phyloP scores from a whole-genome alignment of 78 protist genomes.

The Cavenderia fasciculata region DNA sequence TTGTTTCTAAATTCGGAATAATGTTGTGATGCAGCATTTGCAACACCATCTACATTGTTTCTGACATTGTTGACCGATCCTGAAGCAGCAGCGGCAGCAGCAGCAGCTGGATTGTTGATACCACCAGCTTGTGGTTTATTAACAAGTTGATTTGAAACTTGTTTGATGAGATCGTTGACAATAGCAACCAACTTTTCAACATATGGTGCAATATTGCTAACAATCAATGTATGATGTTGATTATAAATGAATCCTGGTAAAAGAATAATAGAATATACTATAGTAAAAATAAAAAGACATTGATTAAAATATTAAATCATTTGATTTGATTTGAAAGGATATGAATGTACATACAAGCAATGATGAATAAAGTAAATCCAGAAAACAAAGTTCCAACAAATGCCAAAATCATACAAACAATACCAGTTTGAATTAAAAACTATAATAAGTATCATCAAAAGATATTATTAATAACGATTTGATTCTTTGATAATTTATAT shows the following conservation, averaged over 20 bases:
- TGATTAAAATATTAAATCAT: background rate
- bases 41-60: too few species aligned
- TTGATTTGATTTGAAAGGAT: background rate
- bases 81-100: too few species aligned
- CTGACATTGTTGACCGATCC: too few species aligned
- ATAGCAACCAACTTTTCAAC: background rate
- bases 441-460: background rate
- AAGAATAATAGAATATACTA: background rate
- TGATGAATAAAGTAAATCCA: constrained; percentile 35
- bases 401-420: constrained; percentile 28
- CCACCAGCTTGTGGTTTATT: constrained; percentile 21
- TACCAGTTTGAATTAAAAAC: constrained; percentile 42
- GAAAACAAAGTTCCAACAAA: constrained; percentile 19
- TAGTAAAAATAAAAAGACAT: background rate
- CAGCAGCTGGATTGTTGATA: too few species aligned
- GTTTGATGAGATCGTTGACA: background rate
- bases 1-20: too few species aligned
- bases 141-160: background rate
- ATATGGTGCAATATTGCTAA: background rate
- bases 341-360: background rate
- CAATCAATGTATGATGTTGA: background rate
- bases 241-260: constrained; percentile 30
- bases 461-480: background rate
- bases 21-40: too few species aligned
- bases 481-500: background rate